Conservation (phyloP, 768 basidiomycete species). For the Leucosporidium yakuticum region DNA sequence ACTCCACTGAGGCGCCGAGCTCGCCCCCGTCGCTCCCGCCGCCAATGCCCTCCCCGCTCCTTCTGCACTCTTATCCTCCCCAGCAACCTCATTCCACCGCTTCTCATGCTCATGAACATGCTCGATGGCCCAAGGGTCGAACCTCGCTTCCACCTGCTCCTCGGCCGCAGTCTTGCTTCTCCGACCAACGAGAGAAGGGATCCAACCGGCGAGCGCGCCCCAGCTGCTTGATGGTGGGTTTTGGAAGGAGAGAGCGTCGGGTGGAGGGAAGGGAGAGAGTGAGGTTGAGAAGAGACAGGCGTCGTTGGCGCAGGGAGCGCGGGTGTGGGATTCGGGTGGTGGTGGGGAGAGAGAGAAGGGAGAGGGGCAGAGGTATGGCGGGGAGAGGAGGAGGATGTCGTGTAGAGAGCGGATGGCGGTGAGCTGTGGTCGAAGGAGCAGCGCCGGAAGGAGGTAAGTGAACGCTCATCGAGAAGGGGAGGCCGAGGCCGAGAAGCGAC, state of each 20-base stretch:
- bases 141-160: background rate
- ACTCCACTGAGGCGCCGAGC: background rate
- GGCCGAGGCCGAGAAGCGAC: background rate
- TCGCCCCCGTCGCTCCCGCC: no score
- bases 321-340: conserved; percentile 21
- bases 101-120: background rate
- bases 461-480: background rate
- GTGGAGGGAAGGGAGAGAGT: conserved; percentile 23
- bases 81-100: conserved; percentile 6
- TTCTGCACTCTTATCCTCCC: background rate
- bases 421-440: background rate
- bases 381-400: conserved; percentile 16
- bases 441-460: no score
- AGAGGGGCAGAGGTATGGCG: conserved; percentile 13
- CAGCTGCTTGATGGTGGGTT: background rate
- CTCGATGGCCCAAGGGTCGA: conserved; percentile 3
- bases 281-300: conserved; percentile 33
- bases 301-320: conserved; percentile 32
- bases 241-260: conserved; percentile 4
- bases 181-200: no score
- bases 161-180: no score
- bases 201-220: background rate
- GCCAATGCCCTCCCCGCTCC: no score
- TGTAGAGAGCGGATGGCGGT: conserved; percentile 18
- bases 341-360: conserved; percentile 29